phyloP scores from a whole-genome alignment of 768 basidiomycete species.

The Paxillus ammoniavirescens region DNA sequence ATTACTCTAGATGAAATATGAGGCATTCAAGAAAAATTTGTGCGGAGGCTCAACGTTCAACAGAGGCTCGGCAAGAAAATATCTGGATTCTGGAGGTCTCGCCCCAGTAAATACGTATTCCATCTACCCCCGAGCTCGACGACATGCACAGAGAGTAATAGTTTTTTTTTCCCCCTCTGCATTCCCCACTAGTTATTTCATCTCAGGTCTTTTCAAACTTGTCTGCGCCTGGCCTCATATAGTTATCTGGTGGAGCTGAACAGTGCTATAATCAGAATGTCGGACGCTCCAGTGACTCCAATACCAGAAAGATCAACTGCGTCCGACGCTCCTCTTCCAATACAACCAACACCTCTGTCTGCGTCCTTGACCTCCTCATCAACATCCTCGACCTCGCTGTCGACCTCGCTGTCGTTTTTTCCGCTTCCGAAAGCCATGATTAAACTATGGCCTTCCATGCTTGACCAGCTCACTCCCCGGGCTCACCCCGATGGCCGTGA shows the following conservation, averaged over 20 bases:
- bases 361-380: constrained; percentile 13
- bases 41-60: not conserved
- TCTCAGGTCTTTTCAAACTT: not conserved
- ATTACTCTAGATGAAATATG: not conserved
- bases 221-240: not conserved
- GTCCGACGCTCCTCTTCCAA: constrained; percentile 4
- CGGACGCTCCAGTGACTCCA: not conserved
- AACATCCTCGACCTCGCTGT: too few relatives aligned
- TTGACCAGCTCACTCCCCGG: constrained; percentile 63
- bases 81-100: not conserved
- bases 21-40: not conserved
- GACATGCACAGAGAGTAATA: constrained; percentile 6
- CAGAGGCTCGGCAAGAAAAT: not conserved
- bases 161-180: not conserved
- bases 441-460: constrained; percentile 60
- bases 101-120: not conserved
- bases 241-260: constrained; percentile 1
- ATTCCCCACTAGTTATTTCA: not conserved
- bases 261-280: constrained; percentile 9
- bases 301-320: constrained; percentile 9
- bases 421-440: constrained; percentile 48
- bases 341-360: constrained; percentile 9
- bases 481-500: constrained; percentile 42
- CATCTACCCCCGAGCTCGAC: not conserved
- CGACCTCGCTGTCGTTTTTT: constrained; percentile 20